Percentiles rank a stretch among this genome's conserved stretches.
Evolutionary conservation across 495 filamentous ascomycete species (phyloP).

Genomic region (Neurospora sp.): DNA sequence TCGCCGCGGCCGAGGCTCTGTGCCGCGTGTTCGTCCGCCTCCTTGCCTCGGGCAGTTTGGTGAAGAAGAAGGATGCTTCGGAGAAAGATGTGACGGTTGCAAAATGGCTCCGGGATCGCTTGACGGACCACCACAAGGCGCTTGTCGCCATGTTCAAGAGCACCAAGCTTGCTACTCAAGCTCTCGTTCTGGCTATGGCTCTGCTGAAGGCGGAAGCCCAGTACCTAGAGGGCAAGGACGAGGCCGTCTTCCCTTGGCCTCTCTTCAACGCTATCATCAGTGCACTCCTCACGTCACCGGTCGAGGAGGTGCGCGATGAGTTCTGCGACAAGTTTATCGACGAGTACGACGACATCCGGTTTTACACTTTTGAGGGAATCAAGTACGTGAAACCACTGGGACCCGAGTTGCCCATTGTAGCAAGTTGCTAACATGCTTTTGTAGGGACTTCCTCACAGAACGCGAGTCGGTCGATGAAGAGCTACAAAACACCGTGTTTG

Average conservation of each 20-base stretch:
- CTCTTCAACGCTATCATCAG: slow-evolving; percentile 55
- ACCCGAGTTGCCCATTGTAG: not conserved
- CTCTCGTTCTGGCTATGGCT: slow-evolving; percentile 71
- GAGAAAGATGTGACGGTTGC: slow-evolving; percentile 67
- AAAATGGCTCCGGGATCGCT: slow-evolving; percentile 68
- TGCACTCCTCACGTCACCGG: slow-evolving; percentile 47
- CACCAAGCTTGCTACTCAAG: slow-evolving; percentile 44
- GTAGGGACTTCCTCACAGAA: slow-evolving; percentile 28
- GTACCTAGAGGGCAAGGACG: slow-evolving; percentile 48
- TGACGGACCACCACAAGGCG: slow-evolving; percentile 54
- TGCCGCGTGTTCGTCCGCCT: slow-evolving; percentile 85
- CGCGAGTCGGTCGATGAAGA: slow-evolving; percentile 27
- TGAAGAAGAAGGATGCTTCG: slow-evolving; percentile 48
- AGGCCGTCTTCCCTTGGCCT: slow-evolving; percentile 51
- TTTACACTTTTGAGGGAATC: slow-evolving; percentile 62
- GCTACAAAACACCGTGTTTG: slow-evolving; percentile 45
- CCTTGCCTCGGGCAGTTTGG: slow-evolving; percentile 63
- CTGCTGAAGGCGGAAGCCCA: slow-evolving; percentile 67
- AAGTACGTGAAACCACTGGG: slow-evolving; percentile 37
- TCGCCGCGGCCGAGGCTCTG: slow-evolving; percentile 65
- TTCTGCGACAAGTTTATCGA: slow-evolving; percentile 70
- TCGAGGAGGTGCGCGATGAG: slow-evolving; percentile 50
- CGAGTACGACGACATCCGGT: slow-evolving; percentile 75
- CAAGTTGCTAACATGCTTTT: slow-evolving; percentile 8
- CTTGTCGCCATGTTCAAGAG: slow-evolving; percentile 46